phyloP scores from a whole-genome alignment of 768 basidiomycete species.

The Multifurca ochricompacta region DNA sequence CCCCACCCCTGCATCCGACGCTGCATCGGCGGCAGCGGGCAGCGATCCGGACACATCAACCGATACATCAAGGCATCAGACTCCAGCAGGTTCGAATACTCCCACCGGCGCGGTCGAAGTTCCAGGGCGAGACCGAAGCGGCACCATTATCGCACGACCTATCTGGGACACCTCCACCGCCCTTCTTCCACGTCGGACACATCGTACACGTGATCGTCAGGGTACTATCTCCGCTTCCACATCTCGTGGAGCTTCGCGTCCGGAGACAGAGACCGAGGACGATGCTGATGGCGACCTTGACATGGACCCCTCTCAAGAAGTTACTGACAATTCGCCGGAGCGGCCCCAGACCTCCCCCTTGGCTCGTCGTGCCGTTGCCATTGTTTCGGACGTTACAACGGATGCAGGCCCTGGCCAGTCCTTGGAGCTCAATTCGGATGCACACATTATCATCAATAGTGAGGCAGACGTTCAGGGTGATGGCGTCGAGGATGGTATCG shows the following conservation, averaged over 20 bases:
- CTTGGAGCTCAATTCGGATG: constrained; percentile 37
- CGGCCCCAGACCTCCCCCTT: constrained; percentile 27
- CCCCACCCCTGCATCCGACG: constrained; percentile 16
- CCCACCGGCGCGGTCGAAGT: constrained; percentile 57
- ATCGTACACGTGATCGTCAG: constrained; percentile 25
- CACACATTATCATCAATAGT: constrained; percentile 46
- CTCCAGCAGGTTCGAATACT: constrained; percentile 50
- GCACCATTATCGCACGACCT: constrained; percentile 63
- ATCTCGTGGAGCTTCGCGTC: constrained; percentile 41
- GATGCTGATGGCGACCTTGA: constrained; percentile 60
- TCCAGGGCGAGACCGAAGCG: constrained; percentile 60
- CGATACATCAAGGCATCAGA: constrained; percentile 52
- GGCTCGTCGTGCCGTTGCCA: constrained; percentile 39
- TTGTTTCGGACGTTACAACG: constrained; percentile 33
- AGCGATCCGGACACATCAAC: constrained; percentile 56
- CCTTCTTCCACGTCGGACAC: constrained; percentile 23
- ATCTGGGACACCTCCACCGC: constrained; percentile 41
- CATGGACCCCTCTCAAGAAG: constrained; percentile 28
- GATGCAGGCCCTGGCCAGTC: constrained; percentile 28
- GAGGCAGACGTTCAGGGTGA: constrained; percentile 38
- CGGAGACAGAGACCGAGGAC: constrained; percentile 75
- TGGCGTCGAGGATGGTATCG: constrained; percentile 69
- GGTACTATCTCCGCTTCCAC: constrained; percentile 21
- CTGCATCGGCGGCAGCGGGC: constrained; percentile 28
- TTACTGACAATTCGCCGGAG: constrained; percentile 22